Percentiles rank a stretch among this genome's conserved stretches.
These are phyloP conservation scores for Ganoderma lingzhi DNA, from an alignment of 1,284 basidiomycete species.

Conservation along the genomic window DNA sequence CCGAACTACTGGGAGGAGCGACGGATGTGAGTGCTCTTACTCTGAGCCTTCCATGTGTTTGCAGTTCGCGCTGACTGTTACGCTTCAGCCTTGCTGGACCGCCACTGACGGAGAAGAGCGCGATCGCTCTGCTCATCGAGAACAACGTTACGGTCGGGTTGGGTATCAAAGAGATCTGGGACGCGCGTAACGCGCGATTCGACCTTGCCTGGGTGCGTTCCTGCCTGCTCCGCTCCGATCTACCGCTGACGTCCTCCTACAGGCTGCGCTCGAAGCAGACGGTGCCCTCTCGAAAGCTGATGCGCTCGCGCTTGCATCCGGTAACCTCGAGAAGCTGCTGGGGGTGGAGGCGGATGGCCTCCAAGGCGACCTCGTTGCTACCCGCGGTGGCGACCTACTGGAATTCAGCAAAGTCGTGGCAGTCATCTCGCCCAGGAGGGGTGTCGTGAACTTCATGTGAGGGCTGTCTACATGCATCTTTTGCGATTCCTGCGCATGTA, in stretches of 20 bases:
- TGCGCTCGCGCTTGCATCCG: slow-evolving; percentile 67
- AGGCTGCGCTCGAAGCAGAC: slow-evolving; percentile 34
- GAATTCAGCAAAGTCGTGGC: not conserved
- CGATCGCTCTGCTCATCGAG: slow-evolving; percentile 58
- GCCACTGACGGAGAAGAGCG: slow-evolving; percentile 67
- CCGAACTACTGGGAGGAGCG: slow-evolving; percentile 74
- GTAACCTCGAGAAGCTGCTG: slow-evolving; percentile 72
- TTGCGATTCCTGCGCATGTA: not conserved
- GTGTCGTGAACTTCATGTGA: not conserved
- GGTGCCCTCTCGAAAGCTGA: slow-evolving; percentile 57
- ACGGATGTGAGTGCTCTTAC: slow-evolving; percentile 55
- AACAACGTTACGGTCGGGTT: slow-evolving; percentile 77
- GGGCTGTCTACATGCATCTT: not conserved
- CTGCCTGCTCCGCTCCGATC: not conserved
- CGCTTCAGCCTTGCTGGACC: slow-evolving; percentile 67
- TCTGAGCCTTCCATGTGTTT: too few species aligned
- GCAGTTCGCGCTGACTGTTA: slow-evolving; percentile 29
- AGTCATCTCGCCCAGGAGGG: not conserved
- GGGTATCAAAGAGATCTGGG: slow-evolving; percentile 67
- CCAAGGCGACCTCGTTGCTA: not conserved
- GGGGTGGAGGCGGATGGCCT: slow-evolving; percentile 47
- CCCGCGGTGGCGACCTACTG: not conserved
- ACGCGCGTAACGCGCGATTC: slow-evolving; percentile 73
- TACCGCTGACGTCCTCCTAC: not conserved
- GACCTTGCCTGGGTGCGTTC: slow-evolving; percentile 71